Evolutionary conservation across 225 moss, liverwort and hornwort genomes (phyloP), one percentile per base, ranked within the genome.

Genomic region (Climacium dendroides): DNA sequence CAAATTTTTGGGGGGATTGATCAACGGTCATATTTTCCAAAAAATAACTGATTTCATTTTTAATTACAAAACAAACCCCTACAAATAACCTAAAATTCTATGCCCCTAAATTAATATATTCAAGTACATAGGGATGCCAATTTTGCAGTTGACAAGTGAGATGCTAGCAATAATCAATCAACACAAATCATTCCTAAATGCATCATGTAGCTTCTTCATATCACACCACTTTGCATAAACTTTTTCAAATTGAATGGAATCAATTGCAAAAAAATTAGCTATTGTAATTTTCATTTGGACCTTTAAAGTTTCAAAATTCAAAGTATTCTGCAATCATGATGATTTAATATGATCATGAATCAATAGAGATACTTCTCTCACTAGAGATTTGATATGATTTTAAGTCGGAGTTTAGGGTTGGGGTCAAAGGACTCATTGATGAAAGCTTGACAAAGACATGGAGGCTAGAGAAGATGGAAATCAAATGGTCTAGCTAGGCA

Each of bases 241-340:
- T 34, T 50, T 8, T 32, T n/a, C n/a, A n/a, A n/a, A n/a, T n/a
- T n/a, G n/a, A n/a, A 50, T 50, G 10, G 10, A 48, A 48, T 48
- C 48, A 48, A 13, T 50, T 50, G 13, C 13, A 50, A 50, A 13
- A 50, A 50, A 13, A 50, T 50, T 50, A 13, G 13, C 13, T 13
- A 50, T 48, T 48, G 50, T 50, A 50, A 50, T 50, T 50, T 1
- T 43, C 45, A 72, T 72, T 72, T 30, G 0, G 11, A 4, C 13
- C 11, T 48, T 0, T 12, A 0, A 11, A 29, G 10, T 72, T 30
- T 48, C 2, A 48, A 50, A 1, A 20, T 12, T 74, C 32, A 74
- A 50, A 32, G 12, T 20, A 20, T 1, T 34, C 0, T 0, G 0
- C 3, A 13, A 34, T n/a, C n/a, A n/a, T 19, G 13, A 34, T 74